phyloP scores from a whole-genome alignment of 306 rosid genomes.

The Urtica urens region DNA sequence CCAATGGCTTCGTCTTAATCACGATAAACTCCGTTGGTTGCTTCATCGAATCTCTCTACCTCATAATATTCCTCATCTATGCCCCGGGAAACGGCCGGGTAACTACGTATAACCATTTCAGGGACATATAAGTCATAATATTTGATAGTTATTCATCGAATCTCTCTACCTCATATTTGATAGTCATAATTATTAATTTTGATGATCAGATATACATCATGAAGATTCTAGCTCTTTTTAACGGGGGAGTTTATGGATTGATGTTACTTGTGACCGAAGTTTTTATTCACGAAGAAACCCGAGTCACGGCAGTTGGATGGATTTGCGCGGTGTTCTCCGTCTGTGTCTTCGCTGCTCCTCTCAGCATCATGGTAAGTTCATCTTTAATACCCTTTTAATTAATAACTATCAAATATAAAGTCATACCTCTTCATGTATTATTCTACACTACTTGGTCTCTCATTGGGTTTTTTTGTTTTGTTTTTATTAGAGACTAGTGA shows the following conservation, averaged over 20 bases:
- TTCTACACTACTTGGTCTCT: no score
- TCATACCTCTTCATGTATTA: neutral
- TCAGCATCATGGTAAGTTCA: conserved; percentile 31
- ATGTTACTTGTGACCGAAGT: conserved; percentile 6
- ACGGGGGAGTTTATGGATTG: conserved; percentile 12
- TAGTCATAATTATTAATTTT: neutral
- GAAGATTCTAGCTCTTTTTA: conserved; percentile 19
- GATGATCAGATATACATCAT: conserved; percentile 22
- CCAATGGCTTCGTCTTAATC: conserved; percentile 13
- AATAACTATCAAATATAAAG: neutral
- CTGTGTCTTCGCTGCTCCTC: conserved; percentile 39
- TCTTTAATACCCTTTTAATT: no score
- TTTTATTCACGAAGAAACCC: neutral
- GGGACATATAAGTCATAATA: no score
- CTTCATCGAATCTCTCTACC: conserved; percentile 19
- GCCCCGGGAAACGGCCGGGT: conserved; percentile 23
- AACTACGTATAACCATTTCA: neutral
- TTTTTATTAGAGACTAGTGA: conserved; percentile 33
- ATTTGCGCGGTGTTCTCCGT: conserved; percentile 24
- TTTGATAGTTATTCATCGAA: no score
- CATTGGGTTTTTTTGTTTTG: no score
- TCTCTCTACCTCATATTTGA: no score
- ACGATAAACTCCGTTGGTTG: conserved; percentile 23
- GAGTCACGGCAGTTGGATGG: conserved; percentile 24
- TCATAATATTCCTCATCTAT: conserved; percentile 14